These are phyloP conservation scores for Populus hybrid DNA, from an alignment of 441 rosid genomes.

Conservation along the genomic window DNA sequence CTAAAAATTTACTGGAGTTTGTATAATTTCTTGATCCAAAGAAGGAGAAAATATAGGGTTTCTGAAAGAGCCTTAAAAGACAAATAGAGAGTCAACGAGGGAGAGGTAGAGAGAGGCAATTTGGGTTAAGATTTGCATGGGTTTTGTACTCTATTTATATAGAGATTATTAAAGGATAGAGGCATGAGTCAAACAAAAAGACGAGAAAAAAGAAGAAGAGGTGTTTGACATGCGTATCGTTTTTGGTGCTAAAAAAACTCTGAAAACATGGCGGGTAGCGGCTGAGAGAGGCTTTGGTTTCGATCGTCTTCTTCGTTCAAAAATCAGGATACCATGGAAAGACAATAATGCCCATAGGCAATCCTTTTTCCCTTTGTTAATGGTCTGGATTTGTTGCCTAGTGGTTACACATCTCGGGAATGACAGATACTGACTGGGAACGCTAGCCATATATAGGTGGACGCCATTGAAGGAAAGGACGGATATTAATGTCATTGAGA, in stretches of 20 bases:
- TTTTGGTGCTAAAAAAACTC: constrained; percentile 71
- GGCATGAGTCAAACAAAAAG: constrained; percentile 19
- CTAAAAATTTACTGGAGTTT: not conserved
- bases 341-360: constrained; percentile 16
- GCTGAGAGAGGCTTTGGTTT: constrained; percentile 32
- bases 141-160: constrained; percentile 16
- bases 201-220: constrained; percentile 4
- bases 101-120: not conserved
- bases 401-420: constrained; percentile 53
- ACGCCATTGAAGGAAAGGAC: constrained; percentile 33
- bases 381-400: constrained; percentile 12
- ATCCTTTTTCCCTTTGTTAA: not conserved
- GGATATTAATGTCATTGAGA: constrained; percentile 35
- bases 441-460: not conserved
- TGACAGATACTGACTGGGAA: constrained; percentile 43
- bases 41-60: not conserved
- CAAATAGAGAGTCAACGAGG: constrained; percentile 3
- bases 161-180: not conserved
- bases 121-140: constrained; percentile 26
- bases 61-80: not conserved
- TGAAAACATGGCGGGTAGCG: constrained; percentile 90
- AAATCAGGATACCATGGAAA: constrained; percentile 21
- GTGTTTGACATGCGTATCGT: constrained; percentile 89
- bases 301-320: constrained; percentile 29
- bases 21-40: not conserved